Evolutionary conservation across 306 rosid species (phyloP), one percentile per base, ranked within the genome.

Genomic region (Echinosophora koreensis): DNA sequence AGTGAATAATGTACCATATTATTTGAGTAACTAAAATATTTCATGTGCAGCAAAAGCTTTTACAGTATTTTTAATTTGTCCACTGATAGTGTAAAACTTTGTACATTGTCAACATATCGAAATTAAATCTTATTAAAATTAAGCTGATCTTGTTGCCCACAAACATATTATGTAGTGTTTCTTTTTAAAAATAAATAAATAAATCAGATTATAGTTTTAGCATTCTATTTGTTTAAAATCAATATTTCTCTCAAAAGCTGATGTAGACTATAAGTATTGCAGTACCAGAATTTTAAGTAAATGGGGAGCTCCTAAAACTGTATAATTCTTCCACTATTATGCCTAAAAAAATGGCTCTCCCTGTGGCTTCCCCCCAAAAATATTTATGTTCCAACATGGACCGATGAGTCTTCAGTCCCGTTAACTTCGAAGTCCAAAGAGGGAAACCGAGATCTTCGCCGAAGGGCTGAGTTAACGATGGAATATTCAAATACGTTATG

Each of bases 191-290:
- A 3, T 49, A 6, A 14, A 6, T 47, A 12, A 34, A n/a, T n/a
- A n/a, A 8, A 60, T 28, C 32, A 46, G 38, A 74, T 12, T 16
- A 37, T 18, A 41, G 17, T 30, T 51, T 63, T 63, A 30, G 58
- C 34, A 27, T 39, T 50, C 55, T 16, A 63, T 8, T 7, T 49
- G 27, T 15, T 62, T 6, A 32, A 16, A 63, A 63, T 47, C 35
- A 74, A 74, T 12, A 10, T 35, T 63, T 63, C 54, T 52, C 64
- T 10, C 13, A 35, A 4, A 50, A 75, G 63, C 49, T 46, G 59
- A 41, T 41, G 46, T 8, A 41, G 46, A 11, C 22, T 15, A 41
- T 34, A 61, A 32, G 65, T 12, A 62, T 35, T 27, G 28, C 15
- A 39, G n/a, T 18, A 72, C 28, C 54, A 39, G 41, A 72, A 8